Conservation (phyloP, 768 basidiomycete species). For the Rhodotorula taiwanensis region DNA sequence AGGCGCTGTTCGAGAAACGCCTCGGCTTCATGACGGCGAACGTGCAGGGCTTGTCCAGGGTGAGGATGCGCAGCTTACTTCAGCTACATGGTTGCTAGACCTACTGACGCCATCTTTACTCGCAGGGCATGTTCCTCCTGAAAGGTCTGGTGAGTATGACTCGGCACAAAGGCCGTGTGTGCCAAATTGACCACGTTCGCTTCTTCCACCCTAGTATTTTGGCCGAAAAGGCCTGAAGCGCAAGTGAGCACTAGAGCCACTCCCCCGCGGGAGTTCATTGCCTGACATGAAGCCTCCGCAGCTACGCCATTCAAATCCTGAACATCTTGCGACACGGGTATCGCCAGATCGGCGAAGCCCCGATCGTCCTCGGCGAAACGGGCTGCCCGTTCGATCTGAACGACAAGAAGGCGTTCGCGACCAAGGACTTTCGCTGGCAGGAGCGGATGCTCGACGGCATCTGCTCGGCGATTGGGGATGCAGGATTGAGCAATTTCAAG, state of each 20-base stretch:
- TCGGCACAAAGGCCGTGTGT: too few relatives aligned
- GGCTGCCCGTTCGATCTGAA: conserved; percentile 98
- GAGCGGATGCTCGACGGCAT: conserved; percentile 89
- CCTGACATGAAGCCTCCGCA: not conserved
- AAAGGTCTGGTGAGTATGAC: conserved; percentile 26
- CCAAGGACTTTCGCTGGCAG: conserved; percentile 74
- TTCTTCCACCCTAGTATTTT: conserved; percentile 25
- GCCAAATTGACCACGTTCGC: too few relatives aligned
- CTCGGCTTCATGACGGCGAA: conserved; percentile 83
- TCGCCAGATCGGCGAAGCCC: conserved; percentile 65
- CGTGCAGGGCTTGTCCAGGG: conserved; percentile 83
- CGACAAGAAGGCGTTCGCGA: conserved; percentile 53
- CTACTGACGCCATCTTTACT: not conserved
- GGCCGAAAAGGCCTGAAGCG: conserved; percentile 29
- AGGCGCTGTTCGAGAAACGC: conserved; percentile 71
- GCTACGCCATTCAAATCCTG: conserved; percentile 66
- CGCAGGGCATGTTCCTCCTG: conserved; percentile 32
- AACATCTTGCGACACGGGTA: conserved; percentile 69
- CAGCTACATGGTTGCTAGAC: not conserved
- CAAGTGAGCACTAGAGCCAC: too few relatives aligned
- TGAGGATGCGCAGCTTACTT: conserved; percentile 45
- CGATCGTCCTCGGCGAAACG: conserved; percentile 83
- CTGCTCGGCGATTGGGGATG: conserved; percentile 65
- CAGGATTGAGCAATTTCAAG: conserved; percentile 58
- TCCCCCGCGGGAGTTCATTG: too few relatives aligned